phyloP scores from a whole-genome alignment of 2,329 filamentous ascomycete species.

The Diaporthe sp. region DNA sequence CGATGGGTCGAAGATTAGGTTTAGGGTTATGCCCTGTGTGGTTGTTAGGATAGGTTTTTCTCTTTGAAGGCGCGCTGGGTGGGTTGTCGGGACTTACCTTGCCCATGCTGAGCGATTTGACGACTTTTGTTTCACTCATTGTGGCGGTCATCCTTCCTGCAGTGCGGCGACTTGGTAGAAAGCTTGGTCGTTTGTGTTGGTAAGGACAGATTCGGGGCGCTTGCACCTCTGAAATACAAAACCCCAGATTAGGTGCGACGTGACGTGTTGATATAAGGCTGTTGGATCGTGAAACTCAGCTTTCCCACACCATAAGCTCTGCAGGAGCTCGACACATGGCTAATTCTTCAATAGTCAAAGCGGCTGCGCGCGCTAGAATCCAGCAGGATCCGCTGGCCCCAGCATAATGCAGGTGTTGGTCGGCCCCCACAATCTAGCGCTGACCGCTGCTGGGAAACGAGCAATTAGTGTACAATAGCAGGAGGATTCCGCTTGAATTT shows the following conservation, averaged over 20 bases:
- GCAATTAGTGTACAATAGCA: neutral
- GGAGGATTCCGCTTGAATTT: neutral
- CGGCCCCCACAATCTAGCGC: neutral
- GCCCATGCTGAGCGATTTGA: conserved; percentile 23
- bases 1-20: conserved; percentile 5
- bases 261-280: too few species aligned
- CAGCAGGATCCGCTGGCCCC: neutral
- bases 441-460: neutral
- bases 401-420: neutral
- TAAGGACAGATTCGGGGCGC: too few species aligned
- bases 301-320: neutral
- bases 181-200: neutral
- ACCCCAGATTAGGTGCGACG: too few species aligned
- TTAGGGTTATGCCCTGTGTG: neutral
- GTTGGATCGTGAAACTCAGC: neutral
- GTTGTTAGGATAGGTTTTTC: neutral
- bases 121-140: conserved; percentile 6
- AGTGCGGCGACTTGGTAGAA: neutral
- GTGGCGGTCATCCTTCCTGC: neutral
- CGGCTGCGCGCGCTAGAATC: neutral
- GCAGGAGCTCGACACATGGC: neutral
- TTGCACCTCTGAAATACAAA: neutral
- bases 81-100: neutral
- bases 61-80: too few species aligned
- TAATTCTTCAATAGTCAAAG: neutral